Conservation (phyloP, 163 green algal species). For the Volvox carteri region DNA sequence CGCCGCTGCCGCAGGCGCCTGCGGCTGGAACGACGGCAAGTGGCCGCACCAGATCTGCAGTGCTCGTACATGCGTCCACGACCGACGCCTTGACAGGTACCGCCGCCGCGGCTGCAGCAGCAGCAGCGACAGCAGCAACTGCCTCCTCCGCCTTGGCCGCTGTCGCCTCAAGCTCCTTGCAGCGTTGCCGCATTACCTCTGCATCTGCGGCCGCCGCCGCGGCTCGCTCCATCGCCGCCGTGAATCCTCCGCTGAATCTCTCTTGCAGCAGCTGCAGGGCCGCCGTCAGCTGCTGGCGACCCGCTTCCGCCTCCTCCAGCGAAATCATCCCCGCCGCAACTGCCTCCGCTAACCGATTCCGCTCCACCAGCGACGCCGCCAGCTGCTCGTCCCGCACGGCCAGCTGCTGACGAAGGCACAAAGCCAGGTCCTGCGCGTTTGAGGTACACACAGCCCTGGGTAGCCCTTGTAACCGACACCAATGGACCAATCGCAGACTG, state of each 20-base stretch:
- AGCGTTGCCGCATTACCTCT: not conserved
- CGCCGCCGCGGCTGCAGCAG: not conserved
- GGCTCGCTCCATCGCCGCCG: not conserved
- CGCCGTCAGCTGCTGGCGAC: not conserved
- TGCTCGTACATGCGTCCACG: not conserved
- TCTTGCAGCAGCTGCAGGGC: conserved; percentile 32
- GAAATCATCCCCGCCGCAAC: not conserved
- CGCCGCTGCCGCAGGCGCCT: not conserved
- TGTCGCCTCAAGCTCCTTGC: conserved; percentile 19
- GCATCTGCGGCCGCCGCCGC: conserved; percentile 11
- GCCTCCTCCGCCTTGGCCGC: too few species aligned
- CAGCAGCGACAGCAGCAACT: not conserved
- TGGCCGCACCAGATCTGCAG: not conserved
- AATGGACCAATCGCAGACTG: not conserved
- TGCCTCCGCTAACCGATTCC: conserved; percentile 1
- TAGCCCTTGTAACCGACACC: not conserved
- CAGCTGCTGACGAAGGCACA: conserved; percentile 13
- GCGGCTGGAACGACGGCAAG: not conserved
- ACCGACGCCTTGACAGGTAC: not conserved
- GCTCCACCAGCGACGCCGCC: conserved; percentile 9
- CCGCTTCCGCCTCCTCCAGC: conserved; percentile 21
- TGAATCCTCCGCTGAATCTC: not conserved
- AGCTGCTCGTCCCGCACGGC: conserved; percentile 17
- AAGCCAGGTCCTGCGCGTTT: not conserved
- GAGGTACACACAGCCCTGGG: not conserved